Base-by-base conservation (phyloP, 148 eudicot species). In the Vaccinium vitisidaea region DNA sequence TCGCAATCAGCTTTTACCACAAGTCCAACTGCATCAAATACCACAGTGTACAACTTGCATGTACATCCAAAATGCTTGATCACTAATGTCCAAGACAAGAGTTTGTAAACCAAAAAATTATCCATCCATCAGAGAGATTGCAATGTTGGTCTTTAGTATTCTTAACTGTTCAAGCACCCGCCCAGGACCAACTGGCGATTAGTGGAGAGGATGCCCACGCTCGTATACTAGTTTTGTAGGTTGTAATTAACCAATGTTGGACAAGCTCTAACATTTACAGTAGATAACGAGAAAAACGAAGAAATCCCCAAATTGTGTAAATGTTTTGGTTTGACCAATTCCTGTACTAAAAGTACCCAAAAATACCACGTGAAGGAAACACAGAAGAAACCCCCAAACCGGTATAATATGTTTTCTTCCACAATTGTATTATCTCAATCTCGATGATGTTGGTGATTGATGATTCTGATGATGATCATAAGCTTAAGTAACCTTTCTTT, bases 231-330 rank as follows among this genome's bases (percentile, higher is more conserved):
- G 46, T 4, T 4, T 43, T 4, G 46, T 4, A 43, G 46, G 46
- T 4, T 43, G 5, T 4, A 43, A 43, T 43, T 43, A 43, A 4
- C 46, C 46, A 43, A 43, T 43, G 46, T 4, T 43, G 46, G 46
- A 43, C 46, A 43, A 43, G 46, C 6, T 43, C 46, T 43, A 4
- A 43, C 5, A 43, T 43, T 43, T 4, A 79, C n/a, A 5, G 21
- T 27, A 18, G 13, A 7, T 50, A 6, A 53, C 23, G 46, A 79
- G 8, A 54, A 23, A 79, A 7, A 54, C 11, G 13, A 52, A 27
- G 43, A 79, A 54, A 79, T 54, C 23, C 81, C 53, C 63, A 78
- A 79, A 54, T 14, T 54, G 81, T 61, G 65, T 21, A 4, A 27
- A 78, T 43, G 8, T 8, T 52, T 25, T 52, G 59, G 27, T 77